phyloP scores from a whole-genome alignment of 2,329 filamentous ascomycete species.

The Alternaria hordeiaustralica region DNA sequence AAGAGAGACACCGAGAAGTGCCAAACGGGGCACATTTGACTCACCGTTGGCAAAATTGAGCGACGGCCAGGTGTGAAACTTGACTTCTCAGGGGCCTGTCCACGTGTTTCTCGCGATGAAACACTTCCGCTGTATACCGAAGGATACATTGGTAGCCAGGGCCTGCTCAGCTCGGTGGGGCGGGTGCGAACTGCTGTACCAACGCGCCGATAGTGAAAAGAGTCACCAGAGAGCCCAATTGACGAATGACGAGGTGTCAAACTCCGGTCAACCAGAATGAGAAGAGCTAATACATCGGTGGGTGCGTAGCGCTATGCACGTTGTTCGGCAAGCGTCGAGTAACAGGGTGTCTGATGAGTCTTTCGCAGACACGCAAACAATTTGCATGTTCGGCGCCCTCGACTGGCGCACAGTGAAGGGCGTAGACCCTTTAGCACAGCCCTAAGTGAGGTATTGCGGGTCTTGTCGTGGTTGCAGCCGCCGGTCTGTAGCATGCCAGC shows the following conservation, averaged over 20 bases:
- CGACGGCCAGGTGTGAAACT: neutral
- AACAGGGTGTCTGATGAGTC: slow-evolving; percentile 27
- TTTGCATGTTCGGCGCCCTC: slow-evolving; percentile 6
- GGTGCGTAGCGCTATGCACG: slow-evolving; percentile 26
- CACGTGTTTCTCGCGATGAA: neutral
- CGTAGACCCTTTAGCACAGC: slow-evolving; percentile 9
- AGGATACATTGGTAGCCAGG: neutral
- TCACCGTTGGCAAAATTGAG: slow-evolving; percentile 16
- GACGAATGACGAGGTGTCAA: slow-evolving; percentile 26
- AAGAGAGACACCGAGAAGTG: slow-evolving; percentile 8
- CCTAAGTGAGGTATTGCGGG: slow-evolving; percentile 1
- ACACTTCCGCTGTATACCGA: neutral
- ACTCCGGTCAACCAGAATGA: slow-evolving; percentile 44
- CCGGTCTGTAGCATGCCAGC: slow-evolving; percentile 12
- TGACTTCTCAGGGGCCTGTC: neutral
- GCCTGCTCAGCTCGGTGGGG: slow-evolving; percentile 32
- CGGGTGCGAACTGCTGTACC: slow-evolving; percentile 32
- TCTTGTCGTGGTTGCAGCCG: slow-evolving; percentile 8
- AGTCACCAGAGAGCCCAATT: slow-evolving; percentile 15
- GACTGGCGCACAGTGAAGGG: slow-evolving; percentile 17
- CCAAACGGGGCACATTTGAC: slow-evolving; percentile 15
- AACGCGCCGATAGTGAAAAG: slow-evolving; percentile 11
- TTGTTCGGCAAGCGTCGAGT: slow-evolving; percentile 22
- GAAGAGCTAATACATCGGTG: slow-evolving; percentile 30
- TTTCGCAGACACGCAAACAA: slow-evolving; percentile 17